Evolutionary conservation across 768 basidiomycete genomes (phyloP).

Genomic region (Mycena vulgaris): DNA sequence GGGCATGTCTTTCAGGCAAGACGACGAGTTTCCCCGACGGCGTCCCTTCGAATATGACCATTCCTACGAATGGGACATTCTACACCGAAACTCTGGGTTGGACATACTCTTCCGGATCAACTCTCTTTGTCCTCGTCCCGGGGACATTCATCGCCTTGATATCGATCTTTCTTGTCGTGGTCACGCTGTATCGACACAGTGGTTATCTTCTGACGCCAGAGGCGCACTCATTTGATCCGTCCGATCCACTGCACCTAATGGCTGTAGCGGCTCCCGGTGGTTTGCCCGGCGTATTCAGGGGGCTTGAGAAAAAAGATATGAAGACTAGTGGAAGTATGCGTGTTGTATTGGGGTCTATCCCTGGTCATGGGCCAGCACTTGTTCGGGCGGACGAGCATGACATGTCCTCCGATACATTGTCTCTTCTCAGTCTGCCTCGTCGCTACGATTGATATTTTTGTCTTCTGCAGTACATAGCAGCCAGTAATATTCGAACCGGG

Average conservation of each 20-base stretch:
- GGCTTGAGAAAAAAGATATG: not conserved
- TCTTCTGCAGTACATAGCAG: no score
- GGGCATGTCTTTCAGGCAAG: not conserved
- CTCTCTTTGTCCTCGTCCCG: conserved; percentile 13
- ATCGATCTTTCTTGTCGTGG: not conserved
- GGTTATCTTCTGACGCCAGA: not conserved
- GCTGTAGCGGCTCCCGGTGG: conserved; percentile 7
- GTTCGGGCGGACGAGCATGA: conserved; percentile 13
- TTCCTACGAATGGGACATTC: not conserved
- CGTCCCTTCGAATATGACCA: not conserved
- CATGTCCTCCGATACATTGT: no score
- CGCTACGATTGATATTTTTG: no score
- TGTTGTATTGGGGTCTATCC: conserved; percentile 3
- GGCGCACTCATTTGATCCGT: conserved; percentile 5
- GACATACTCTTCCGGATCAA: not conserved
- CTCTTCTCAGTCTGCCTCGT: no score
- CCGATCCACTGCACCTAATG: conserved; percentile 20
- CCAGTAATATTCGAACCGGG: no score
- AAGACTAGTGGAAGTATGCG: not conserved
- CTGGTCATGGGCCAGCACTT: not conserved
- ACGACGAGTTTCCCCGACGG: not conserved
- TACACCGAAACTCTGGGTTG: conserved; percentile 6
- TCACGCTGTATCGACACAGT: not conserved
- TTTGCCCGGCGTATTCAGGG: not conserved
- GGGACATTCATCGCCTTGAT: not conserved